Base-by-base conservation (phyloP, 139 green algal genomes). In the Asterochloris erici region DNA sequence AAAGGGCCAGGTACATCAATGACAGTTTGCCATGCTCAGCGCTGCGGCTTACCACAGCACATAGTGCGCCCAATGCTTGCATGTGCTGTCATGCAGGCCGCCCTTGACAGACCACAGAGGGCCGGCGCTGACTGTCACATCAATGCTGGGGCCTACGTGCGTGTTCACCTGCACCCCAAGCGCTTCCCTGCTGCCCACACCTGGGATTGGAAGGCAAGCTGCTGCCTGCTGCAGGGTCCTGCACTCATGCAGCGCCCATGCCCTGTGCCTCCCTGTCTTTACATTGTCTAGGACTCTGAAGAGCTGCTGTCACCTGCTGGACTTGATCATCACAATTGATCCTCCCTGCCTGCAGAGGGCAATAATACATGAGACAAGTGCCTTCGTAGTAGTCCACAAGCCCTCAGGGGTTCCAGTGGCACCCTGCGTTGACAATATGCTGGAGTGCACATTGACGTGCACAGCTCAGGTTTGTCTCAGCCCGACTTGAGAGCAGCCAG, bases 341-440 rank as follows among this genome's bases (percentile, higher is more conserved):
- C n/a, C 54, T 54, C 14, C 61, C 6, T n/a, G 10, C 2, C 2
- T 63, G 29, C 83, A 90, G 84, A 73, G 73, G 27, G 83, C 90
- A 0, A 54, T 98, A 0, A 19, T 98, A 14, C 64, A 77, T 12
- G 62, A 87, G 29, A 47, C 14, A 0, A 62, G 81, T 0, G 81
- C 91, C 23, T 95, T 78, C 77, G 88, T 96, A 60, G 92, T 96
- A n/a, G 83, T 96, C 12, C 88, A 93, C 88, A 98, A 98, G 87
- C 94, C 94, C 6, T n/a, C 90, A 4, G 90, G 92, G 9, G 77
- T 97, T 63, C 93, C 93, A 73, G 92, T 94, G 2, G 75, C 81
- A 0, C 82, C 84, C n/a, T 90, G 84, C 0, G 87, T 90, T 24
- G 89, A 93, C 81, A 93, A 93, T 77, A 26, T 83, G 10, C 28